These are phyloP conservation scores for Osmanthus fragrans DNA, from an alignment of 257 asterid species.

Conservation along the genomic window DNA sequence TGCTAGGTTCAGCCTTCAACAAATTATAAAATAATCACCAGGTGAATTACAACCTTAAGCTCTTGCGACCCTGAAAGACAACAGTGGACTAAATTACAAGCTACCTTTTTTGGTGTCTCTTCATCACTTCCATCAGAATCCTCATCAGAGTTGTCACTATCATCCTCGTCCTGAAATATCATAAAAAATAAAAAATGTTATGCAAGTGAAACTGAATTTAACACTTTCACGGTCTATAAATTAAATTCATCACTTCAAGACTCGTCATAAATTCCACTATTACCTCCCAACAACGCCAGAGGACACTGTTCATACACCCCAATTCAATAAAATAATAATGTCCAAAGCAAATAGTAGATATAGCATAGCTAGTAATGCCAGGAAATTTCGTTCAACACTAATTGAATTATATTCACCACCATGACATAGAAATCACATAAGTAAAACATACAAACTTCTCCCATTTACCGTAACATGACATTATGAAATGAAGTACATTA, in stretches of 20 bases:
- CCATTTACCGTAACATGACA: not conserved
- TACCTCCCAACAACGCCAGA: not conserved
- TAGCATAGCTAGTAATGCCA: not conserved
- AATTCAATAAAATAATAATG: not conserved
- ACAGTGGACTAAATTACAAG: not conserved
- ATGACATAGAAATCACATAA: not conserved
- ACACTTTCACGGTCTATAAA: too few species aligned
- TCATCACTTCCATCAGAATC: constrained; percentile 65
- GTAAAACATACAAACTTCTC: not conserved
- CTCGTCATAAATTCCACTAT: not conserved
- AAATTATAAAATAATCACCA: constrained; percentile 1
- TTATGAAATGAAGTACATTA: not conserved
- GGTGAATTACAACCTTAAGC: not conserved
- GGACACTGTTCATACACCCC: not conserved
- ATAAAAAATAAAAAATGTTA: not conserved
- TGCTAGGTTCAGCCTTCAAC: constrained; percentile 49
- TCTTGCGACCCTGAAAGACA: not conserved
- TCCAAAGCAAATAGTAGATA: not conserved
- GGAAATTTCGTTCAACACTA: not conserved
- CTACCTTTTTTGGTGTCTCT: constrained; percentile 86
- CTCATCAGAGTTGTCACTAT: constrained; percentile 40
- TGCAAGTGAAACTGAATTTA: not conserved
- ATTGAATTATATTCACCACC: not conserved
- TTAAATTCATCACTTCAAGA: not conserved
- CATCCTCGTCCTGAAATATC: constrained; percentile 49